Conservation (phyloP, 1,284 basidiomycete species). For the Mycena sp. region DNA sequence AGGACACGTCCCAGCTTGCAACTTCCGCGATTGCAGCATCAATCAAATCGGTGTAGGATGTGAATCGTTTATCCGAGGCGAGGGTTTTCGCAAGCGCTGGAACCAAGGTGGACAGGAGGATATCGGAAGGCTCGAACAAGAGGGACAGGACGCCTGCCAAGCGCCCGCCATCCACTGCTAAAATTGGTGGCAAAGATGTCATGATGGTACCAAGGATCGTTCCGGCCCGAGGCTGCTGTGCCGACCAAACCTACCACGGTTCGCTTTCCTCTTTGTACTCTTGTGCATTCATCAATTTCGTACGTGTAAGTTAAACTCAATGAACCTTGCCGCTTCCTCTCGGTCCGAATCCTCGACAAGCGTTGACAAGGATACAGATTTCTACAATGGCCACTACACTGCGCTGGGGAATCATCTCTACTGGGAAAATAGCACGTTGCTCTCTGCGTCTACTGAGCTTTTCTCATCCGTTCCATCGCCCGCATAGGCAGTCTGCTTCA, state of each 20-base stretch:
- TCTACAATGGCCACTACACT: slow-evolving; percentile 42
- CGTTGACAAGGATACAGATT: neutral
- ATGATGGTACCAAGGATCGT: slow-evolving; percentile 32
- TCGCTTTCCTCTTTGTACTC: too few species aligned
- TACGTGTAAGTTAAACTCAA: too few species aligned
- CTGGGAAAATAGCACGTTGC: slow-evolving; percentile 49
- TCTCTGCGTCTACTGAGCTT: neutral
- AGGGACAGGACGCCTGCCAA: slow-evolving; percentile 56
- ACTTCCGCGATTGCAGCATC: slow-evolving; percentile 65
- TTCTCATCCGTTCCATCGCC: neutral
- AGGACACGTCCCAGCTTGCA: slow-evolving; percentile 61
- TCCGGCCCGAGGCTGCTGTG: slow-evolving; percentile 14
- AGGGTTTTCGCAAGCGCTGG: slow-evolving; percentile 57
- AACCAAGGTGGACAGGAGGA: slow-evolving; percentile 64
- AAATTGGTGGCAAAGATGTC: slow-evolving; percentile 48
- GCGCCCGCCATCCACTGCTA: slow-evolving; percentile 46
- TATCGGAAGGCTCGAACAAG: slow-evolving; percentile 78
- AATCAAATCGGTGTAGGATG: slow-evolving; percentile 70
- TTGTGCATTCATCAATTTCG: too few species aligned
- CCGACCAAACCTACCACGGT: too few species aligned
- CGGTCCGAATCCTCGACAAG: too few species aligned
- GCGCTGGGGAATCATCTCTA: slow-evolving; percentile 57
- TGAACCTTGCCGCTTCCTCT: too few species aligned
- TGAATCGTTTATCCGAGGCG: slow-evolving; percentile 35
- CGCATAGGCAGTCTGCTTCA: slow-evolving; percentile 37